Base-by-base conservation (phyloP, 2,329 filamentous ascomycete genomes). In the Trichoderma atroviride region DNA sequence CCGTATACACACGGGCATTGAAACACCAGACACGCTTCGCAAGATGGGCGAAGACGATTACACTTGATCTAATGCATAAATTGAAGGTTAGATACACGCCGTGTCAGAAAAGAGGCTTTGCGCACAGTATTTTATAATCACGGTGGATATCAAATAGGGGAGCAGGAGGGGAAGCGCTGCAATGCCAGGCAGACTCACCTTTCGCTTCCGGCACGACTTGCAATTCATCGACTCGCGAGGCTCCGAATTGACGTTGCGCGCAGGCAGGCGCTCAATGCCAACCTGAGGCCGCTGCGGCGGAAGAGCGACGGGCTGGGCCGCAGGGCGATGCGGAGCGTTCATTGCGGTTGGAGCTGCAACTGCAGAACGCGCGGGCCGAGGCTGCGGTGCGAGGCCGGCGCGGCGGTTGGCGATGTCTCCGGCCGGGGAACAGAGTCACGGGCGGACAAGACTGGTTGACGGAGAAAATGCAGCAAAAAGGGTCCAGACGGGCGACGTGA, bases 171-270 rank as follows among this genome's bases (percentile, higher is more conserved):
- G 24, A 35, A 52, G 27, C 22, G 24, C 19, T 43, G 6, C 19
- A 43, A 43, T 9, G 16, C n/a, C 14, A 70, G 67, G 3, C 14
- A 70, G 67, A 74, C 83, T 59, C 80, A 95, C 93, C 90, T 97
- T 97, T 82, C 93, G 87, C 81, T 96, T 96, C 74, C 93, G 88
- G 83, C 93, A 97, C 69, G 92, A 96, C 81, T 97, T 96, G 88
- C 93, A 97, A 80, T 97, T 97, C 93, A 97, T 97, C 40, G 92
- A 92, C 83, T 96, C 93, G 75, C 92, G 89, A 52, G 92, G 92
- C 79, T 96, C 92, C 75, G 88, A 91, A 79, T 86, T 89, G 80
- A 88, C 84, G 53, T 91, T 89, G 72, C 91, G 88, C 67, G 89
- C 86, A 31, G 91, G 91, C 73, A 95, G 83, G 71, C 92, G 88